These are phyloP conservation scores for Scedosporium aurantiacum DNA, from an alignment of 2,329 filamentous ascomycete species.

Conservation along the genomic window DNA sequence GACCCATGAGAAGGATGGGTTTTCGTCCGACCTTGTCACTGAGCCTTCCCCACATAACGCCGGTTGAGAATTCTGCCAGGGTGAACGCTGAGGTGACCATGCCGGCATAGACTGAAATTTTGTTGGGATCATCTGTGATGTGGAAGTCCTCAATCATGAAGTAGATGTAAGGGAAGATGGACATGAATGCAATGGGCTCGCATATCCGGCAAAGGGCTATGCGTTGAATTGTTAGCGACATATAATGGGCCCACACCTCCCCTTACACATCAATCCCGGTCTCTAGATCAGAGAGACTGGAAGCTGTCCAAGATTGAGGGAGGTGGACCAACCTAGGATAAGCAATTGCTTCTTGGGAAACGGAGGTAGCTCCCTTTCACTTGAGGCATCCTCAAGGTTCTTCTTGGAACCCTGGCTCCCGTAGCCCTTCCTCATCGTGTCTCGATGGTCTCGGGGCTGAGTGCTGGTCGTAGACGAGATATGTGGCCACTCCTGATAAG, in stretches of 20 bases:
- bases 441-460: neutral
- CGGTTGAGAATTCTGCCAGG: slow-evolving; percentile 86
- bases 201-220: slow-evolving; percentile 87
- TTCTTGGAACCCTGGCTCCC: neutral
- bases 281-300: too few relatives aligned
- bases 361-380: slow-evolving; percentile 15
- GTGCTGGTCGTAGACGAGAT: neutral
- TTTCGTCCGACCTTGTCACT: slow-evolving; percentile 90
- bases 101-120: slow-evolving; percentile 85
- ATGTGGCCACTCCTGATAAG: too few relatives aligned
- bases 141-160: slow-evolving; percentile 92
- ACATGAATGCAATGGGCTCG: slow-evolving; percentile 99
- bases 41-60: slow-evolving; percentile 83
- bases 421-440: slow-evolving; percentile 4
- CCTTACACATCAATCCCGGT: too few relatives aligned
- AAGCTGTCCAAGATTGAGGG: neutral
- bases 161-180: slow-evolving; percentile 96
- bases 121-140: slow-evolving; percentile 64
- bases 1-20: slow-evolving; percentile 79
- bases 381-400: slow-evolving; percentile 13
- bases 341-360: slow-evolving; percentile 30
- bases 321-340: slow-evolving; percentile 28
- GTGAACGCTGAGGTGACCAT: slow-evolving; percentile 96
- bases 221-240: slow-evolving; percentile 6
- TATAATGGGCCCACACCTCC: neutral